phyloP scores from a whole-genome alignment of 2,329 filamentous ascomycete genomes.

The Ophiostoma quercus region DNA sequence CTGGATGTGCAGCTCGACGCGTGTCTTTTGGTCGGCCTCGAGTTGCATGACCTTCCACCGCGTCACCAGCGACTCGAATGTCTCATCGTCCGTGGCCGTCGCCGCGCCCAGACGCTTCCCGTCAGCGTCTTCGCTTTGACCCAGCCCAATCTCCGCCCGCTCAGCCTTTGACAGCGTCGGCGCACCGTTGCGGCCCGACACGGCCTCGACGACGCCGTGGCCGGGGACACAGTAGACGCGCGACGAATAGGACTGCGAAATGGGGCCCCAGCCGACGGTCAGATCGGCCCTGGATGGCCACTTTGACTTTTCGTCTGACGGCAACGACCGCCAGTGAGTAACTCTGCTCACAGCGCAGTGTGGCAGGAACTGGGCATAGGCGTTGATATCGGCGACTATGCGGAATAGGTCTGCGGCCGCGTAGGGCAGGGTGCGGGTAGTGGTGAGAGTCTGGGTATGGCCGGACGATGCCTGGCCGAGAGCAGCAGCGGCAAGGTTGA shows the following conservation, averaged over 20 bases:
- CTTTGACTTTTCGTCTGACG: neutral
- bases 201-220: conserved; percentile 64
- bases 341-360: conserved; percentile 77
- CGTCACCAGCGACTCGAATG: conserved; percentile 66
- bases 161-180: conserved; percentile 41
- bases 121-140: conserved; percentile 23
- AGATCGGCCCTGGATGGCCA: conserved; percentile 74
- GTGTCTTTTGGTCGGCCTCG: conserved; percentile 44
- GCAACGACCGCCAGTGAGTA: conserved; percentile 56
- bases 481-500: conserved; percentile 29
- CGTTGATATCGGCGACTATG: conserved; percentile 81
- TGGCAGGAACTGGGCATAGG: conserved; percentile 82
- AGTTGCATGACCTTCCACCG: conserved; percentile 60
- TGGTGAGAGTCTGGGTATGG: conserved; percentile 60
- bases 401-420: conserved; percentile 65
- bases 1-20: conserved; percentile 69
- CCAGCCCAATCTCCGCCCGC: conserved; percentile 30
- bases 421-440: conserved; percentile 73
- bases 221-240: conserved; percentile 68
- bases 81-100: conserved; percentile 29
- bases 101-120: conserved; percentile 22
- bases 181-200: conserved; percentile 48
- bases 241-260: conserved; percentile 79
- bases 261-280: conserved; percentile 75
- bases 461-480: conserved; percentile 16